Evolutionary conservation across 225 moss, liverwort and hornwort genomes (phyloP).

Genomic region (Sphagnum tenellum): DNA sequence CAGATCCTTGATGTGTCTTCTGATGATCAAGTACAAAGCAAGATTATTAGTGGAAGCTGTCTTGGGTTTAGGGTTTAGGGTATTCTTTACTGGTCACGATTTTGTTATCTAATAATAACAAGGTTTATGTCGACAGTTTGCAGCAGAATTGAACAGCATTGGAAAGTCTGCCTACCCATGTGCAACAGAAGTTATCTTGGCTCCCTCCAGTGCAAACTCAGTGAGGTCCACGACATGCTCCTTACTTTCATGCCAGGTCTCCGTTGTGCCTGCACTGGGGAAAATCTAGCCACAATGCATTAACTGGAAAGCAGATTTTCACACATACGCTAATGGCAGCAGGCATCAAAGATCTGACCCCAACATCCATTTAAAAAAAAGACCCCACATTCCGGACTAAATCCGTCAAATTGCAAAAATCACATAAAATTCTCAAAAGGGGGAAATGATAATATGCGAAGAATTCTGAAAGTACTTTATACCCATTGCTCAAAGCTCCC

Average conservation of each 20-base stretch:
- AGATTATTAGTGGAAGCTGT: not conserved
- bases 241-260: slow-evolving; percentile 12
- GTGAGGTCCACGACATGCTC: slow-evolving; percentile 26
- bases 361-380: no score
- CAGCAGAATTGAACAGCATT: not conserved
- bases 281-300: slow-evolving; percentile 5
- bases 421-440: no score
- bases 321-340: no score
- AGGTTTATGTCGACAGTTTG: not conserved
- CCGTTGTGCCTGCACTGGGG: slow-evolving; percentile 19
- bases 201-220: slow-evolving; percentile 31
- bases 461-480: no score
- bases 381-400: no score
- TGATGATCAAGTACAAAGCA: not conserved
- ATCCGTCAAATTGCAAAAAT: no score
- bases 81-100: not conserved
- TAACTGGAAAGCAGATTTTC: not conserved
- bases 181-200: slow-evolving; percentile 49
- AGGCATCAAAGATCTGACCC: no score
- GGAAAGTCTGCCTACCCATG: slow-evolving; percentile 26
- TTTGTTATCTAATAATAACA: not conserved
- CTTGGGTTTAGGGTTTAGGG: not conserved
- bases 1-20: not conserved
- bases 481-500: no score
- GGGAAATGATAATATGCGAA: no score